Evolutionary conservation across 768 basidiomycete species (phyloP).

Genomic region (Bullera alba): DNA sequence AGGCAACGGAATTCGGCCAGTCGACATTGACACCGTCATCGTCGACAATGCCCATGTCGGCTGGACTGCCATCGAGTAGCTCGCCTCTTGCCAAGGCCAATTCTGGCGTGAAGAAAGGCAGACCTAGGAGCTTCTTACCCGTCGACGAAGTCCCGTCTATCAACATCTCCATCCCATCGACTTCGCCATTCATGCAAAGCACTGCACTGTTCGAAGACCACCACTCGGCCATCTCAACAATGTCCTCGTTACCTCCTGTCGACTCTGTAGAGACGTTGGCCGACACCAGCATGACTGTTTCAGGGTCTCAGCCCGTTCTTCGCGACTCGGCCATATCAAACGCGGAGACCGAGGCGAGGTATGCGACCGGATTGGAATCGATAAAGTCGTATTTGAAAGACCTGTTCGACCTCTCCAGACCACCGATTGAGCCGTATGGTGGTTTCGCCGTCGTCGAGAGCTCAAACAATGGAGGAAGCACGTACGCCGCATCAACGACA

Average conservation of each 20-base stretch:
- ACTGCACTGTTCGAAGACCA: slow-evolving; percentile 1
- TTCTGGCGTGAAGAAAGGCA: slow-evolving; percentile 50
- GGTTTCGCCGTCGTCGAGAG: slow-evolving; percentile 23
- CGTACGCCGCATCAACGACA: slow-evolving; percentile 6
- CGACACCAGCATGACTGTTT: slow-evolving; percentile 5
- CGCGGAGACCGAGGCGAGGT: slow-evolving; percentile 17
- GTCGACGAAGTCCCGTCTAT: slow-evolving; percentile 60
- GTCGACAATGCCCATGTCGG: slow-evolving; percentile 1
- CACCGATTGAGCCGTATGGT: slow-evolving; percentile 51
- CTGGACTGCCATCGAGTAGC: slow-evolving; percentile 10
- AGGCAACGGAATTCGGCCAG: slow-evolving; percentile 29
- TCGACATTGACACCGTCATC: slow-evolving; percentile 3
- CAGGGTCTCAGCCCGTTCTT: slow-evolving; percentile 1
- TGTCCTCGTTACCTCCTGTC: background rate
- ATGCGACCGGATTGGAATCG: slow-evolving; percentile 61
- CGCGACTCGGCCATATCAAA: slow-evolving; percentile 1
- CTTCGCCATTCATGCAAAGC: slow-evolving; percentile 56
- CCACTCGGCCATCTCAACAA: background rate
- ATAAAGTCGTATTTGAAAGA: slow-evolving; percentile 95
- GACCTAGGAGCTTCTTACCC: slow-evolving; percentile 82
- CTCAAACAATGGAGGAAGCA: background rate
- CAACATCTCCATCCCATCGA: slow-evolving; percentile 59
- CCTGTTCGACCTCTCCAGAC: slow-evolving; percentile 81
- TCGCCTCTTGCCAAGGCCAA: slow-evolving; percentile 2
- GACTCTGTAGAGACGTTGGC: background rate